A percentile compares a stretch with the other conserved stretches of the same genome.
Evolutionary conservation across 2,329 filamentous ascomycete species (phyloP).

Genomic region (Sclerotinia subarctica): DNA sequence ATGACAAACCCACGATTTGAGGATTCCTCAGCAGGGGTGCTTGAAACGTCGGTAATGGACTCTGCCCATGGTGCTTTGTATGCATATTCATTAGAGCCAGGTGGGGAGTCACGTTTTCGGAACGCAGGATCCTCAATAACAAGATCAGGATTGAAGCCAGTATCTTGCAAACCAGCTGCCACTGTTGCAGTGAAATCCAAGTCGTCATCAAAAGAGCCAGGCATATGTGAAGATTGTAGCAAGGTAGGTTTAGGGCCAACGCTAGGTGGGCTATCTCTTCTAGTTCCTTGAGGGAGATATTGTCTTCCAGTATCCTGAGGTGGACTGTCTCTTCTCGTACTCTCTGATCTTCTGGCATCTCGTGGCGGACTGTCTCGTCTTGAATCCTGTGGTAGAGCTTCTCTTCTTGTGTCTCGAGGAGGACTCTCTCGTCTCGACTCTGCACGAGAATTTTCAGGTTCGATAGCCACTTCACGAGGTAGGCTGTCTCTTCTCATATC

Average conservation of each 20-base stretch:
- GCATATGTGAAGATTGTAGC: slow-evolving; percentile 49
- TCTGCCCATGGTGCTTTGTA: slow-evolving; percentile 52
- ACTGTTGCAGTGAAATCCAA: slow-evolving; percentile 67
- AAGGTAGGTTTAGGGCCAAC: slow-evolving; percentile 55
- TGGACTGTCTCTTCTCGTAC: slow-evolving; percentile 9
- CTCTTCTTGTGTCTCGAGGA: not conserved
- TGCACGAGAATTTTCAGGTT: not conserved
- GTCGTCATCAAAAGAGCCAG: slow-evolving; percentile 65
- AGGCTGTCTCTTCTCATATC: not conserved
- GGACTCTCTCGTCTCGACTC: not conserved
- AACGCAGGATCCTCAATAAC: slow-evolving; percentile 65
- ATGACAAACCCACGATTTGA: slow-evolving; percentile 45
- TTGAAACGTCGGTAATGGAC: slow-evolving; percentile 45
- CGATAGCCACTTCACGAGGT: not conserved
- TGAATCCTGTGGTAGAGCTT: slow-evolving; percentile 6
- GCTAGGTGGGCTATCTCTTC: slow-evolving; percentile 44
- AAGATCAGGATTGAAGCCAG: slow-evolving; percentile 68
- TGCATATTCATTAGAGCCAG: slow-evolving; percentile 50
- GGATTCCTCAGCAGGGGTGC: slow-evolving; percentile 22
- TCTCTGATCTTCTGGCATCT: slow-evolving; percentile 3
- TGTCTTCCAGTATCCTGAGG: not conserved
- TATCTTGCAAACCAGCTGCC: slow-evolving; percentile 64
- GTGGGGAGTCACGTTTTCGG: slow-evolving; percentile 61
- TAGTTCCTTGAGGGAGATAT: not conserved
- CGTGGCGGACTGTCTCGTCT: not conserved